Evolutionary conservation across 177 flowering plant genomes (phyloP), one percentile per base, ranked within the genome.

Genomic region (Telopea speciosissima): DNA sequence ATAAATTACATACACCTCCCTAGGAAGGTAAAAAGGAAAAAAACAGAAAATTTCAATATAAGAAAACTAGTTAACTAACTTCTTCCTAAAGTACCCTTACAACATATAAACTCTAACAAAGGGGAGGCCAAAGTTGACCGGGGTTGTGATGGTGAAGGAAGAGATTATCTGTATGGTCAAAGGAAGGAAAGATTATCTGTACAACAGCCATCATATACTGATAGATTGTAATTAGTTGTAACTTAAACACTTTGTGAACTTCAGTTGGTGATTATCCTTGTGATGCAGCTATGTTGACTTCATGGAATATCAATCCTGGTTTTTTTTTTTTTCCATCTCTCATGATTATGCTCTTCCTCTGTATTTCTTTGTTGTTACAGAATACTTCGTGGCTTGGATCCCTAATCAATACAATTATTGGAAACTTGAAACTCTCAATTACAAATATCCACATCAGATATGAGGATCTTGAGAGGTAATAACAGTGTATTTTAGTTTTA

Each of bases 371-470:
- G 74, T 78, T 76, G 63, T 70, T 78, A 63, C 72, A 96, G 99
- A 96, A 96, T 73, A 86, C 85, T 72, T 93, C 99, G 63, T 96
- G 99, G 99, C 75, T 93, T 76, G 99, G 98, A 63, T 96, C 99
- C 25, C 77, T 96, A 73, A 84, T 96, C 81, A 85, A 85, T 85
- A 96, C 99, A 8, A 83, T 93, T 69, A 85, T 96, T 54, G 99
- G 99, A 63, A 96, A 96, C 81, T 70, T 96, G 80, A 96, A 89
- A 83, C 97, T 96, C 75, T 91, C 97, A 45, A 86, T 96, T 71
- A 88, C 97, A 49, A 93, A 93, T 82, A 85, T 96, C 68, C 99
- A 96, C 83, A 88, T 96, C 81, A 88, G 99, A 93, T 96, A 96
- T 71, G 99, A 93, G 77, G 99, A 96, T 83, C 72, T 79, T 52